These are phyloP conservation scores for Leccinum imitatum DNA, from an alignment of 768 basidiomycete genomes.

Conservation along the genomic window DNA sequence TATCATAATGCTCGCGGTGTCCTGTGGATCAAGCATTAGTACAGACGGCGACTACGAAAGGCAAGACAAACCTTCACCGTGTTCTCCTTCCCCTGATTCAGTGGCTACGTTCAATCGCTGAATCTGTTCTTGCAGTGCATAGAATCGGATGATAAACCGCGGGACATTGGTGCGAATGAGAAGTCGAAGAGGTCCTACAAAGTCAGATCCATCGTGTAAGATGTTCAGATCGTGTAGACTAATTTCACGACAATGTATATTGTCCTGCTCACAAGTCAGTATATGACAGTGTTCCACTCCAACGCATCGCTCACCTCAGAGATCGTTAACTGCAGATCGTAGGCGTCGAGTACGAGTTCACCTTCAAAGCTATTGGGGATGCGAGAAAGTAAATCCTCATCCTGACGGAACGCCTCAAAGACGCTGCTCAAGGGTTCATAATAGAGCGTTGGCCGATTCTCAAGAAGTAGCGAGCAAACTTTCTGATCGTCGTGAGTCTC, in stretches of 20 bases:
- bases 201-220: slow-evolving; percentile 63
- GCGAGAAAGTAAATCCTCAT: slow-evolving; percentile 46
- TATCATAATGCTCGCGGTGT: slow-evolving; percentile 11
- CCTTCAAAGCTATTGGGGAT: slow-evolving; percentile 50
- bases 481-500: slow-evolving; percentile 18
- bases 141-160: slow-evolving; percentile 68
- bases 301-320: slow-evolving; percentile 52
- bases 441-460: slow-evolving; percentile 66
- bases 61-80: slow-evolving; percentile 19
- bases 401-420: slow-evolving; percentile 71
- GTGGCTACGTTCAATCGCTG: slow-evolving; percentile 33
- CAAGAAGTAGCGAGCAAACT: slow-evolving; percentile 49
- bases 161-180: slow-evolving; percentile 47
- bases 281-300: not conserved
- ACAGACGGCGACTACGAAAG: not conserved
- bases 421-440: slow-evolving; percentile 72
- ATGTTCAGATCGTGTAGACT: slow-evolving; percentile 72
- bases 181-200: slow-evolving; percentile 63
- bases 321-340: slow-evolving; percentile 60
- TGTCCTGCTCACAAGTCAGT: slow-evolving; percentile 49
- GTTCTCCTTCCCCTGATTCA: slow-evolving; percentile 19
- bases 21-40: slow-evolving; percentile 14
- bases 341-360: slow-evolving; percentile 70
- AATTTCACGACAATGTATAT: slow-evolving; percentile 64
- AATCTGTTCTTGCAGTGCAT: slow-evolving; percentile 59